phyloP scores from a whole-genome alignment of 2,329 filamentous ascomycete species.

The Fusarium sp. region DNA sequence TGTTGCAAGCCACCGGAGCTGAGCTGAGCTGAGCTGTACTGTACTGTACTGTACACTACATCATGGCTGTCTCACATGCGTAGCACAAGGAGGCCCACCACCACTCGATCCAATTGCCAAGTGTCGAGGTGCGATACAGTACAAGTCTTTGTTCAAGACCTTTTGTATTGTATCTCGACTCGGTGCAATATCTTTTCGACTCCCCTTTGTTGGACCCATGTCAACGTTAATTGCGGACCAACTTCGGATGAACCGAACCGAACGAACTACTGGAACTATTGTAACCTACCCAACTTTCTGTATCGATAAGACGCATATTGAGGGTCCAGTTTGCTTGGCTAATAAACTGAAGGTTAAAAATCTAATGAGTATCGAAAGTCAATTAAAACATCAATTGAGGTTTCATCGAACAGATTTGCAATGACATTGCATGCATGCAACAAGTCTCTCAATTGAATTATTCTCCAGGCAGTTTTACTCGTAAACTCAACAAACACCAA shows the following conservation, averaged over 20 bases:
- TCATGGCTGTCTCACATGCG: background rate
- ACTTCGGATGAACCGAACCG: constrained; percentile 3
- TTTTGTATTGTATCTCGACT: constrained; percentile 8
- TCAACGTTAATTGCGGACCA: background rate
- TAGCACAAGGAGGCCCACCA: constrained; percentile 13
- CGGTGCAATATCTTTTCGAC: background rate
- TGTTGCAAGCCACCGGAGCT: background rate
- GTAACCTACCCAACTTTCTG: background rate
- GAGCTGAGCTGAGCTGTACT: background rate
- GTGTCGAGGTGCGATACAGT: background rate
- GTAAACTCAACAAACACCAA: background rate
- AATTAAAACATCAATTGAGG: background rate
- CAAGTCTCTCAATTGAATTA: background rate
- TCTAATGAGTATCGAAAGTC: background rate
- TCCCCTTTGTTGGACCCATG: constrained; percentile 8
- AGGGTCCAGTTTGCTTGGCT: background rate
- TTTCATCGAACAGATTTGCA: background rate
- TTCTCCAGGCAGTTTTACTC: background rate
- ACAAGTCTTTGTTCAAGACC: background rate
- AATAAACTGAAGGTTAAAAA: background rate
- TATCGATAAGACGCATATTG: background rate
- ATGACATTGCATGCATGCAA: background rate
- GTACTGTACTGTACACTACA: background rate
- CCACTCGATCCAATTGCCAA: background rate
- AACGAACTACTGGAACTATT: background rate